Percentiles rank a stretch among this genome's conserved stretches.
Evolutionary conservation across 2,329 filamentous ascomycete species (phyloP).

Genomic region (Niveomyces coronatus): DNA sequence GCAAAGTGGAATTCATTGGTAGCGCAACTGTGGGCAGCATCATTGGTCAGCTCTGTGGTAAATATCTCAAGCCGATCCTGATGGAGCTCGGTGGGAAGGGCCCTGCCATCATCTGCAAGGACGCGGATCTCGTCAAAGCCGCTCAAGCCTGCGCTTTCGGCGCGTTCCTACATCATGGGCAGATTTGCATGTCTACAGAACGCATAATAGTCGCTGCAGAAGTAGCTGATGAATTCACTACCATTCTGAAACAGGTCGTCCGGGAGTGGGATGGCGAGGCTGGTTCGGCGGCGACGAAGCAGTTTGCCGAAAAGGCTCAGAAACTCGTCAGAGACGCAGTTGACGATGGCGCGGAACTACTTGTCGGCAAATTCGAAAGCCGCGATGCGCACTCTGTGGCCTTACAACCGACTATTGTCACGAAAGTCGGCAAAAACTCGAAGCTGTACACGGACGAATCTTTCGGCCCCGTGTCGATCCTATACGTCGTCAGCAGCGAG

Average conservation of each 20-base stretch:
- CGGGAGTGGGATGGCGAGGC: not conserved
- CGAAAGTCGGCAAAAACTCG: not conserved
- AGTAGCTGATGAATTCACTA: not conserved
- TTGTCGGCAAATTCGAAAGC: not conserved
- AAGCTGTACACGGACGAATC: not conserved
- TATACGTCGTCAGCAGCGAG: not conserved
- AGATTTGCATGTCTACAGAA: constrained; percentile 8
- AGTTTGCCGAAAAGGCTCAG: not conserved
- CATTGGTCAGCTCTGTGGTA: constrained; percentile 3
- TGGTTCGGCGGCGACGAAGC: not conserved
- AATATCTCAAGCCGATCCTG: constrained; percentile 9
- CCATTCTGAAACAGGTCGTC: not conserved
- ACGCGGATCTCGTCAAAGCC: constrained; percentile 8
- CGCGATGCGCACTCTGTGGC: not conserved
- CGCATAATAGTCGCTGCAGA: constrained; percentile 6
- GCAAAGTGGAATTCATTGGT: constrained; percentile 11
- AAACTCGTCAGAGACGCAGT: not conserved
- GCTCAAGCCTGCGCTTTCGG: not conserved
- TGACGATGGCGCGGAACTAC: not conserved
- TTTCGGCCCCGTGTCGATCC: not conserved
- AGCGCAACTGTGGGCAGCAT: constrained; percentile 7
- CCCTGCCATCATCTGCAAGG: constrained; percentile 6
- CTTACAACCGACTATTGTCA: not conserved
- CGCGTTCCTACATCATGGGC: constrained; percentile 7
- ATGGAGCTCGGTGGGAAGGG: constrained; percentile 10